Evolutionary conservation across 176 grass and related monocot species (phyloP).

Genomic region (Musa troglodytarum): DNA sequence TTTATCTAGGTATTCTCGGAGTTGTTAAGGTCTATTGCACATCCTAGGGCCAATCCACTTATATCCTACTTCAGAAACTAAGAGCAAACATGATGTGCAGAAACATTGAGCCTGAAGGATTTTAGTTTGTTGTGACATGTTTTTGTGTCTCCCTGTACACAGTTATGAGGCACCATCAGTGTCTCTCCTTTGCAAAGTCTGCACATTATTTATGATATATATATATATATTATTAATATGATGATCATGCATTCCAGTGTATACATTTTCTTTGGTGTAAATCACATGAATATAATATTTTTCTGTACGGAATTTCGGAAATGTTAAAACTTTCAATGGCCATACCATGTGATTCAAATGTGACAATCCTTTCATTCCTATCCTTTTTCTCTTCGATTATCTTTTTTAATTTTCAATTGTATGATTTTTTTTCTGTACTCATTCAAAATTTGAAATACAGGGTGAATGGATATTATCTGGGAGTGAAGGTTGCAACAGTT

Average conservation of each 20-base stretch:
- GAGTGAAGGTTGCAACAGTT: conserved; percentile 39
- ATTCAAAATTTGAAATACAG: conserved; percentile 30
- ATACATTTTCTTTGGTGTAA: neutral
- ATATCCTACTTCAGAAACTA: too few species aligned
- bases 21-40: too few species aligned
- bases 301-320: neutral
- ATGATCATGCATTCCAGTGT: neutral
- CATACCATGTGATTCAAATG: neutral
- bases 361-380: neutral
- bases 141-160: too few species aligned
- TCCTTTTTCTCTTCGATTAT: neutral
- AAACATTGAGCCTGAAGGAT: too few species aligned
- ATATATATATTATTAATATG: neutral
- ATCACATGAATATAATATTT: neutral
- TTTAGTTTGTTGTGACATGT: too few species aligned
- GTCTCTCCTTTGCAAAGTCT: too few species aligned
- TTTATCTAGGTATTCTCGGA: too few species aligned
- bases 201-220: too few species aligned
- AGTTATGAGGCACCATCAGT: too few species aligned
- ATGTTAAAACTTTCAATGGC: neutral
- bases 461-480: conserved; percentile 98
- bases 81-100: too few species aligned
- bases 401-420: neutral
- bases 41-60: too few species aligned
- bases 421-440: neutral